Conservation (phyloP, 768 basidiomycete species). For the Rickenella mellea region DNA sequence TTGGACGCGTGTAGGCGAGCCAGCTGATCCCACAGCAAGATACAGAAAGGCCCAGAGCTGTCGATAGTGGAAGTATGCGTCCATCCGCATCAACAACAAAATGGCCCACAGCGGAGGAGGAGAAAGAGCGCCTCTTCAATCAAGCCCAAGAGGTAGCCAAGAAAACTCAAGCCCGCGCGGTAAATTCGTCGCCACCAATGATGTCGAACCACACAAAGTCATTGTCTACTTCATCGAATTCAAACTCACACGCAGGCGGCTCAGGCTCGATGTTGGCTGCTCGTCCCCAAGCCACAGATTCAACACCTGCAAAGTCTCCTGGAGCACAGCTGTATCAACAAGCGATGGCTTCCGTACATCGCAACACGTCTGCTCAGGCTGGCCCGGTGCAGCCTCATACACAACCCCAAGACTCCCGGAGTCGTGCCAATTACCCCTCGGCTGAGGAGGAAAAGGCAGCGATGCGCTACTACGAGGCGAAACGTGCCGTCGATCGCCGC, state of each 20-base stretch:
- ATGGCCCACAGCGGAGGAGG: conserved; percentile 69
- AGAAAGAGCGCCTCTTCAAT: conserved; percentile 64
- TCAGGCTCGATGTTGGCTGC: not conserved
- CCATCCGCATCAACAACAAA: conserved; percentile 11
- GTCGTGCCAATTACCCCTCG: conserved; percentile 35
- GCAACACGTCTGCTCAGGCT: conserved; percentile 14
- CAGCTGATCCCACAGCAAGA: too few relatives aligned
- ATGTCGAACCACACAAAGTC: not conserved
- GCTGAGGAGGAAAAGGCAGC: conserved; percentile 74
- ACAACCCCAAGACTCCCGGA: not conserved
- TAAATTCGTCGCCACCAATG: conserved; percentile 11
- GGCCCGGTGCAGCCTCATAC: conserved; percentile 22
- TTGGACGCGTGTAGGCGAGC: too few relatives aligned
- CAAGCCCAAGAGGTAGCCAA: conserved; percentile 59
- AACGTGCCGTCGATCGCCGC: conserved; percentile 54
- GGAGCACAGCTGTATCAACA: conserved; percentile 36
- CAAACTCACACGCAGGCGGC: not conserved
- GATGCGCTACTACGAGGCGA: conserved; percentile 60
- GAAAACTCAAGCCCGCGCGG: conserved; percentile 36
- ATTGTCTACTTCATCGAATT: not conserved
- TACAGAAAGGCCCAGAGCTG: too few relatives aligned
- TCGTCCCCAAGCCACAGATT: not conserved
- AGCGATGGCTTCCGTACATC: conserved; percentile 32
- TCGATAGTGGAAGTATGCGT: too few relatives aligned
- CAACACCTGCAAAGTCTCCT: conserved; percentile 22